These are phyloP conservation scores for Stylosanthes scabra DNA, from an alignment of 331 rosid genomes.

Conservation along the genomic window DNA sequence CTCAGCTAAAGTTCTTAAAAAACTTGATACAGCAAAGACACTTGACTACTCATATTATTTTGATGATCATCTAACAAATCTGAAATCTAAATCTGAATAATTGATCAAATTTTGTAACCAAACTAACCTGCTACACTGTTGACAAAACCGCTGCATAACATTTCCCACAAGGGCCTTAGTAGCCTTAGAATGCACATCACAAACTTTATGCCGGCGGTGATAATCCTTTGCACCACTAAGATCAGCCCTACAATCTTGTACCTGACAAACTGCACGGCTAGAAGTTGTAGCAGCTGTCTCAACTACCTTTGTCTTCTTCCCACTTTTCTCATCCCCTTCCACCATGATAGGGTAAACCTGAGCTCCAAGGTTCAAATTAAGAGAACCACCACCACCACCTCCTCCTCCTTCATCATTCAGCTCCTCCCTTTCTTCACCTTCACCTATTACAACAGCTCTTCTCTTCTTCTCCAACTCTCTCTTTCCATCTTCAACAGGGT, in stretches of 20 bases:
- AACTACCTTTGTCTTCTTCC: constrained; percentile 73
- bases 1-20: background rate
- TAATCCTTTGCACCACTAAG: constrained; percentile 82
- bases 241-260: constrained; percentile 79
- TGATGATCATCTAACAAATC: constrained; percentile 19
- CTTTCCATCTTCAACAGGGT: constrained; percentile 56
- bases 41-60: background rate
- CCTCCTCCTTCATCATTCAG: constrained; percentile 49
- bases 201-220: constrained; percentile 83
- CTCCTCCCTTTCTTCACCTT: constrained; percentile 47
- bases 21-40: background rate
- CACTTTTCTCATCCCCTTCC: constrained; percentile 69
- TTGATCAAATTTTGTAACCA: constrained; percentile 4
- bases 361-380: constrained; percentile 72
- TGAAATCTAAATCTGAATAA: constrained; percentile 1
- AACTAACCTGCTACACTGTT: constrained; percentile 91
- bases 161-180: constrained; percentile 68
- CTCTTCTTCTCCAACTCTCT: constrained; percentile 84
- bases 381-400: constrained; percentile 46
- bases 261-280: constrained; percentile 79
- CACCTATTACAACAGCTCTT: constrained; percentile 43
- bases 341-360: constrained; percentile 61
- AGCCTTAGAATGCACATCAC: constrained; percentile 82
- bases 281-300: constrained; percentile 42
- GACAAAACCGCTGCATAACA: constrained; percentile 87